Evolutionary conservation across 1,284 basidiomycete genomes (phyloP).

Genomic region (Athelia psychrophila): DNA sequence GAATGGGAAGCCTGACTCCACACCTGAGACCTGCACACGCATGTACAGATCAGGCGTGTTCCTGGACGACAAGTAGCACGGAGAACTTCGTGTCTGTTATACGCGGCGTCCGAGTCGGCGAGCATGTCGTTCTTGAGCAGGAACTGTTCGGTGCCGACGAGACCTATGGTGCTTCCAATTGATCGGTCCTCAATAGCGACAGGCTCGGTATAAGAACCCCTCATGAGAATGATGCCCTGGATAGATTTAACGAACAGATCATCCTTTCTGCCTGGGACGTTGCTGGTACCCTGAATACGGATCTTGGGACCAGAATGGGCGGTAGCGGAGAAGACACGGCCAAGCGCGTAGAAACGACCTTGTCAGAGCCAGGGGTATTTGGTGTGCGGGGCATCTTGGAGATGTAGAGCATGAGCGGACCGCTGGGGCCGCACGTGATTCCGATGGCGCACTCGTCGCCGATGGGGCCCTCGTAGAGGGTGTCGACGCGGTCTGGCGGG

Average conservation of each 20-base stretch:
- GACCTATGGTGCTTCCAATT: no score
- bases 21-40: slow-evolving; percentile 99
- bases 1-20: no score
- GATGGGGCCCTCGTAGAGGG: slow-evolving; percentile 99
- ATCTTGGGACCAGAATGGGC: slow-evolving; percentile 97
- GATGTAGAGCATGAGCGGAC: no score
- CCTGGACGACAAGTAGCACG: slow-evolving; percentile 98
- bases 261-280: slow-evolving; percentile 97
- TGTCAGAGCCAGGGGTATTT: no score
- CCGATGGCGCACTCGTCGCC: slow-evolving; percentile 99
- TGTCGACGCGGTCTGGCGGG: slow-evolving; percentile 99
- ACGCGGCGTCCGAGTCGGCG: slow-evolving; percentile 96
- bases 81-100: slow-evolving; percentile 99
- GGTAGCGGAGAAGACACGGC: slow-evolving; percentile 99
- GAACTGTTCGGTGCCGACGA: slow-evolving; percentile 99
- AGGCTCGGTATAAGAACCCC: slow-evolving; percentile 98
- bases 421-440: no score
- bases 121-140: slow-evolving; percentile 99
- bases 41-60: slow-evolving; percentile 99
- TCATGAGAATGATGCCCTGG: slow-evolving; percentile 99
- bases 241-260: slow-evolving; percentile 98
- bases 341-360: slow-evolving; percentile 99
- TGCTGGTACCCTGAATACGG: slow-evolving; percentile 99
- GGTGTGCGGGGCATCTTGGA: slow-evolving; percentile 99
- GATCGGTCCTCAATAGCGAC: no score